A percentile compares a stretch with the other conserved stretches of the same genome.
These are phyloP conservation scores for Fusarium temperatum DNA, from an alignment of 2,329 filamentous ascomycete genomes.

Conservation along the genomic window DNA sequence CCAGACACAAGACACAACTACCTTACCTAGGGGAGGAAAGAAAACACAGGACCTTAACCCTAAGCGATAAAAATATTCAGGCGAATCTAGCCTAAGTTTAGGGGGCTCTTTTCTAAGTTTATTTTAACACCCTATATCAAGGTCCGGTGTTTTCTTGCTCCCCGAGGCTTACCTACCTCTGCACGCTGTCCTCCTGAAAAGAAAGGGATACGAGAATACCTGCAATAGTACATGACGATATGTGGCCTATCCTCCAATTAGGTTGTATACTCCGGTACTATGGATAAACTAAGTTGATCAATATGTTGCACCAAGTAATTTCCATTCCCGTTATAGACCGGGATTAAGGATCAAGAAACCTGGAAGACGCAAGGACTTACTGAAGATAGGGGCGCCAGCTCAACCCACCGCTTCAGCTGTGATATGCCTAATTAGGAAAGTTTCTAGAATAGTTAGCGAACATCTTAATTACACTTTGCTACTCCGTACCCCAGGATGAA, in stretches of 20 bases:
- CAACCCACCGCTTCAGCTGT: slow-evolving; percentile 22
- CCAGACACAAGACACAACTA: not conserved
- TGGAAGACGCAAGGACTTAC: slow-evolving; percentile 8
- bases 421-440: slow-evolving; percentile 8
- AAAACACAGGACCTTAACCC: too few species aligned
- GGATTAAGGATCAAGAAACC: slow-evolving; percentile 30
- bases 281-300: slow-evolving; percentile 18
- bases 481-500: not conserved
- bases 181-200: slow-evolving; percentile 2
- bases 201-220: slow-evolving; percentile 20
- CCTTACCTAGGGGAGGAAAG: too few species aligned
- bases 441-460: slow-evolving; percentile 7
- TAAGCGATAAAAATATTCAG: too few species aligned
- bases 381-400: slow-evolving; percentile 36
- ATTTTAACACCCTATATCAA: too few species aligned
- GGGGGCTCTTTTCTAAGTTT: too few species aligned
- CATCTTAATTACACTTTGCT: slow-evolving; percentile 9
- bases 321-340: slow-evolving; percentile 33
- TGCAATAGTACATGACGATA: slow-evolving; percentile 12
- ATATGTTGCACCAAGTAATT: slow-evolving; percentile 42
- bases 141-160: too few species aligned
- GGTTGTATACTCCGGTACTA: slow-evolving; percentile 33
- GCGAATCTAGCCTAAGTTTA: too few species aligned
- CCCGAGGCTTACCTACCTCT: not conserved
- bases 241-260: slow-evolving; percentile 26